Conservation (phyloP, 257 asterid species). For the Datura wrightii region DNA sequence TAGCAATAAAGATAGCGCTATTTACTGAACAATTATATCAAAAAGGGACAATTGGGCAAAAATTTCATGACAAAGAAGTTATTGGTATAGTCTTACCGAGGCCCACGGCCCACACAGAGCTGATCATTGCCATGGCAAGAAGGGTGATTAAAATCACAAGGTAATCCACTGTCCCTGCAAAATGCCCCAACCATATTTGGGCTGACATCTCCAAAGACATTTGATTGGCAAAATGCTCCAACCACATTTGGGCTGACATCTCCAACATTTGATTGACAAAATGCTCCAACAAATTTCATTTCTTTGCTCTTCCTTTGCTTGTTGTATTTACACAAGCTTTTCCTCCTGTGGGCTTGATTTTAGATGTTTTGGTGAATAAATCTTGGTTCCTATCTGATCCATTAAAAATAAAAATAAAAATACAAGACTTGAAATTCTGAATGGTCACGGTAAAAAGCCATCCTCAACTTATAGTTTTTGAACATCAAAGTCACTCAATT, state of each 20-base stretch:
- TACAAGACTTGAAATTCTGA: too few relatives aligned
- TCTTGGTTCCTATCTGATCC: too few relatives aligned
- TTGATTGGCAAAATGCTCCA: slow-evolving; percentile 54
- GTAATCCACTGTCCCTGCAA: slow-evolving; percentile 61
- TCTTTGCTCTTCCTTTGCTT: slow-evolving; percentile 51
- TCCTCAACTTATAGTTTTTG: too few relatives aligned
- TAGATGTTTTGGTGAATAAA: slow-evolving; percentile 35
- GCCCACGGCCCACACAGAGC: slow-evolving; percentile 71
- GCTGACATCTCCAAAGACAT: slow-evolving; percentile 65
- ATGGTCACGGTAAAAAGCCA: too few relatives aligned
- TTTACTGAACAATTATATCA: too few relatives aligned
- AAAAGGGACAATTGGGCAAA: too few relatives aligned
- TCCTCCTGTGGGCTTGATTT: slow-evolving; percentile 59
- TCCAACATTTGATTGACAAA: too few relatives aligned
- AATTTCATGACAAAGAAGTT: too few relatives aligned
- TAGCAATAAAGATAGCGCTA: too few relatives aligned
- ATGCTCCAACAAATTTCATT: slow-evolving; percentile 58
- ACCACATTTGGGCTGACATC: too few relatives aligned
- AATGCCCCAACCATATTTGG: slow-evolving; percentile 70
- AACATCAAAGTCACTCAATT: too few relatives aligned
- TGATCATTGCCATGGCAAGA: slow-evolving; percentile 64
- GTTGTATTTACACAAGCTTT: slow-evolving; percentile 44
- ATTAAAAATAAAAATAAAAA: too few relatives aligned
- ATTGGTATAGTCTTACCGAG: slow-evolving; percentile 46
- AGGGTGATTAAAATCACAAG: slow-evolving; percentile 68